Conservation (phyloP, 208 protist species). For the Leishmania tarentolae region DNA sequence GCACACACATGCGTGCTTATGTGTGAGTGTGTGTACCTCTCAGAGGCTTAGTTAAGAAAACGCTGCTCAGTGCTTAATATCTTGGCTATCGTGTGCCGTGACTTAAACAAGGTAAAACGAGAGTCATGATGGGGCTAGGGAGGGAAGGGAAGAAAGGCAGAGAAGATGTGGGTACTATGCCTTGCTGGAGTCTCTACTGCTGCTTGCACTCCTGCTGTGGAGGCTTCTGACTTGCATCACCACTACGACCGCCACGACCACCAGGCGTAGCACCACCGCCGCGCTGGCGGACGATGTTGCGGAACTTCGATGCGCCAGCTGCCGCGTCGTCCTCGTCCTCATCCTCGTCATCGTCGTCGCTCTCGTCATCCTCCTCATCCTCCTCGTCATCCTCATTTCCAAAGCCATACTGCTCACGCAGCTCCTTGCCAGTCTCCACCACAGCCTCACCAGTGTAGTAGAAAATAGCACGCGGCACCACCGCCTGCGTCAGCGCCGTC, state of each 20-base stretch:
- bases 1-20: background rate
- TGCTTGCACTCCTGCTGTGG: slow-evolving; percentile 75
- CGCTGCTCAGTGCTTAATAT: background rate
- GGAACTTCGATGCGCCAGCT: slow-evolving; percentile 22
- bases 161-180: slow-evolving; percentile 7
- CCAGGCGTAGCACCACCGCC: slow-evolving; percentile 19
- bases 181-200: slow-evolving; percentile 45
- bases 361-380: slow-evolving; percentile 65
- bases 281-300: slow-evolving; percentile 27
- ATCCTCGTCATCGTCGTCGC: slow-evolving; percentile 42
- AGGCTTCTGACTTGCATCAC: slow-evolving; percentile 8
- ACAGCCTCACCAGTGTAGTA: slow-evolving; percentile 91
- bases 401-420: slow-evolving; percentile 39
- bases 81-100: background rate
- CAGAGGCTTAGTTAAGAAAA: background rate
- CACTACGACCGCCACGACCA: slow-evolving; percentile 12
- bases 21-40: background rate
- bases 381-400: slow-evolving; percentile 46
- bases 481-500: slow-evolving; percentile 64
- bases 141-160: background rate
- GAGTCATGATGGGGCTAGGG: background rate
- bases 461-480: slow-evolving; percentile 87
- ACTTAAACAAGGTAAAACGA: background rate
- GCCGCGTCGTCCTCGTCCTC: slow-evolving; percentile 16
- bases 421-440: slow-evolving; percentile 52